These are phyloP conservation scores for Austroboletus eburneus DNA, from an alignment of 768 basidiomycete genomes.

Conservation along the genomic window DNA sequence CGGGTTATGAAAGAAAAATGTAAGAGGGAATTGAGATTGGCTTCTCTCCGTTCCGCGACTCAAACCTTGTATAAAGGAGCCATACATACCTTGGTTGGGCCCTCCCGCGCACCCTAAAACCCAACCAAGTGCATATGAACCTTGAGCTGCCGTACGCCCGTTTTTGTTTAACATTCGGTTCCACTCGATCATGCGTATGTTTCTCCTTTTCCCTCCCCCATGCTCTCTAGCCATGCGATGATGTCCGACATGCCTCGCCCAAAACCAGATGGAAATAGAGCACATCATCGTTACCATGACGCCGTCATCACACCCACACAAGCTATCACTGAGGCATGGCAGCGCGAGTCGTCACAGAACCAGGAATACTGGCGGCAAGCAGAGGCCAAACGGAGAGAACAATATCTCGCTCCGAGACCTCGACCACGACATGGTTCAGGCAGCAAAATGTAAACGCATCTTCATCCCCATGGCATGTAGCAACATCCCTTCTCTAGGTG, in stretches of 20 bases:
- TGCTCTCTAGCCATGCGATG: constrained; percentile 31
- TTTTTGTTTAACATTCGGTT: constrained; percentile 28
- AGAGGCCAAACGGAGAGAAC: constrained; percentile 43
- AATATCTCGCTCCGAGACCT: constrained; percentile 39
- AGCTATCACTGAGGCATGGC: constrained; percentile 69
- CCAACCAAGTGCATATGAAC: constrained; percentile 17
- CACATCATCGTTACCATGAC: constrained; percentile 24
- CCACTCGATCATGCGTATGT: constrained; percentile 29
- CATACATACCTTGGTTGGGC: constrained; percentile 27
- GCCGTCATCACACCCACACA: constrained; percentile 47
- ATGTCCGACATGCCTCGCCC: constrained; percentile 33
- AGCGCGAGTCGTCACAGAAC: constrained; percentile 52
- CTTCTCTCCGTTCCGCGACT: constrained; percentile 5
- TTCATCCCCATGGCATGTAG: constrained; percentile 8
- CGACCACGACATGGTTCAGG: constrained; percentile 34
- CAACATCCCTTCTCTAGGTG: constrained; percentile 13
- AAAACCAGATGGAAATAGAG: constrained; percentile 33
- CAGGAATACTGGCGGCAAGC: constrained; percentile 59
- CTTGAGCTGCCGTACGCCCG: constrained; percentile 36
- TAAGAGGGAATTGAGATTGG: constrained; percentile 28
- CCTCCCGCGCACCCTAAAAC: constrained; percentile 12
- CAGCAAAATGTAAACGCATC: constrained; percentile 48
- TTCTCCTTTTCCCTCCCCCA: background rate
- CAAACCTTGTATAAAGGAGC: constrained; percentile 36
- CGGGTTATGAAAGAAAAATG: constrained; percentile 19